Conservation (phyloP, 441 rosid species). For the Gossypium lobatum region DNA sequence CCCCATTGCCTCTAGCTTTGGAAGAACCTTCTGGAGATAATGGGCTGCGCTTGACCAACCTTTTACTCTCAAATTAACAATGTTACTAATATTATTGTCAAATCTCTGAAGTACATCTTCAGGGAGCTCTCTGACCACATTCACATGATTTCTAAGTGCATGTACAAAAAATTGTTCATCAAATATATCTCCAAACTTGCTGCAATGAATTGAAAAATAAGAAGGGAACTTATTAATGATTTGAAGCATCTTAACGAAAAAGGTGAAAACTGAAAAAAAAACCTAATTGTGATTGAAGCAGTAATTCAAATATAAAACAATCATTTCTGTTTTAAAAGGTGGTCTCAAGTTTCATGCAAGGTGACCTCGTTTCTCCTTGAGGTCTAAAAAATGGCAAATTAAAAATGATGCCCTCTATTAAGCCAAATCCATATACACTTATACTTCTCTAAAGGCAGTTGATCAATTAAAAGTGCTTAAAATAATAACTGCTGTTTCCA, state of each 20-base stretch:
- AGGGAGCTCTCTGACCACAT: conserved; percentile 75
- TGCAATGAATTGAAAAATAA: conserved; percentile 28
- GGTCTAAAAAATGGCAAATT: not conserved
- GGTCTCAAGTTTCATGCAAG: not conserved
- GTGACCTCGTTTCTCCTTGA: not conserved
- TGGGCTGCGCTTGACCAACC: conserved; percentile 85
- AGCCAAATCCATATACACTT: not conserved
- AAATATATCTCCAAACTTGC: conserved; percentile 87
- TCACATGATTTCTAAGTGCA: conserved; percentile 66
- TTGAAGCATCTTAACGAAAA: conserved; percentile 72
- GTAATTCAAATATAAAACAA: not conserved
- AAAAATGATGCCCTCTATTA: not conserved
- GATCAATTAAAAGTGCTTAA: not conserved
- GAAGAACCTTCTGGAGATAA: conserved; percentile 89
- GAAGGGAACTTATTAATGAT: conserved; percentile 49
- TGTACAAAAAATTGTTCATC: conserved; percentile 86
- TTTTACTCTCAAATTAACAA: conserved; percentile 84
- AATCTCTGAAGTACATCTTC: conserved; percentile 70
- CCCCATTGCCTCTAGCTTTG: conserved; percentile 69
- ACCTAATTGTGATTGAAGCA: not conserved
- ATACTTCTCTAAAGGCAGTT: not conserved
- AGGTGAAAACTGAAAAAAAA: not conserved
- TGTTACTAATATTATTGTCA: conserved; percentile 83
- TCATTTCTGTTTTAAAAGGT: not conserved
- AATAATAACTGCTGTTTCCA: not conserved